Conservation (phyloP, 2,329 filamentous ascomycete genomes). For the Verticillium klebahnii region DNA sequence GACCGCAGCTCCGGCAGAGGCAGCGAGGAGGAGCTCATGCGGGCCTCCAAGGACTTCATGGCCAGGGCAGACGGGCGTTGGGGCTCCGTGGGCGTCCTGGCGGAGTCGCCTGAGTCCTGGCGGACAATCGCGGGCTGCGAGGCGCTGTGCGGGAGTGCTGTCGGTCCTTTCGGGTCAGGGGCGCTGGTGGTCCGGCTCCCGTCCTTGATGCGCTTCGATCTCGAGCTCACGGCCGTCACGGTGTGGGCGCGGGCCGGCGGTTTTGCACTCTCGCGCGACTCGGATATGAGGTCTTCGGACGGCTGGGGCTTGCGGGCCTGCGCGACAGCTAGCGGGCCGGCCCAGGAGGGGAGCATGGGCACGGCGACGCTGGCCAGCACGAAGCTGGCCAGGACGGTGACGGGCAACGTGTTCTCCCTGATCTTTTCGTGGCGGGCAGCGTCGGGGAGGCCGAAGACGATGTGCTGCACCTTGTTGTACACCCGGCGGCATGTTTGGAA, state of each 20-base stretch:
- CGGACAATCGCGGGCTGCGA: constrained; percentile 14
- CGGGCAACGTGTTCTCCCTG: constrained; percentile 74
- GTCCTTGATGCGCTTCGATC: constrained; percentile 44
- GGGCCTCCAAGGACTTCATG: constrained; percentile 51
- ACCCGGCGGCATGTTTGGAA: constrained; percentile 80
- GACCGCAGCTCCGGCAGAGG: constrained; percentile 59
- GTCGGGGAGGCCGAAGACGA: constrained; percentile 76
- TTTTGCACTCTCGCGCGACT: constrained; percentile 36
- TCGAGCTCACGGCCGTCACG: constrained; percentile 45
- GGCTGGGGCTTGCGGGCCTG: constrained; percentile 73
- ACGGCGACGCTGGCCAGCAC: constrained; percentile 72
- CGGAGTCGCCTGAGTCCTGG: background rate
- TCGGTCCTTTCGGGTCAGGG: constrained; percentile 28
- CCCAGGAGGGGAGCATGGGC: constrained; percentile 71
- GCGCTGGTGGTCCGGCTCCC: constrained; percentile 40
- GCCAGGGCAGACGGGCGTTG: constrained; percentile 47
- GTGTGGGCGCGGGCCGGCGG: constrained; percentile 63
- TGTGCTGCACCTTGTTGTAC: constrained; percentile 85
- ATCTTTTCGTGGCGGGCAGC: constrained; percentile 67
- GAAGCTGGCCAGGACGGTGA: constrained; percentile 76
- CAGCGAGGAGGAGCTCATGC: constrained; percentile 63
- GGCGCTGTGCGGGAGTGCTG: background rate
- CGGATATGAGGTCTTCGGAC: constrained; percentile 55
- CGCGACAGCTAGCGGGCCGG: constrained; percentile 74
- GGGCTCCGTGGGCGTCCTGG: constrained; percentile 27